Evolutionary conservation across 345 rosid species (phyloP).

Genomic region (Pistacia atlantica): DNA sequence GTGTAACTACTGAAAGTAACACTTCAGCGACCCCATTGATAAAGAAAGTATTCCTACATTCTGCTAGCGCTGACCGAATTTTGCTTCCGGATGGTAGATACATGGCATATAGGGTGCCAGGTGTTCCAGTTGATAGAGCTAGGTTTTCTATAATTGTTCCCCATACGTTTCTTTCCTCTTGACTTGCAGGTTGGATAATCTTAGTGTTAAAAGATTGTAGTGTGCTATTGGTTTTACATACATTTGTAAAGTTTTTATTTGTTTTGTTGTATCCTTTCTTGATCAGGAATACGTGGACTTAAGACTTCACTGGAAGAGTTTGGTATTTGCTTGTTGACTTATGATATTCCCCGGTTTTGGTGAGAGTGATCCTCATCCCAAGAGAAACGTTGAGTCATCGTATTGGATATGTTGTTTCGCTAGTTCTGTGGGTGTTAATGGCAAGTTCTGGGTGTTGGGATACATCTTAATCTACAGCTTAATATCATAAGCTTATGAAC

Average conservation of each 20-base stretch:
- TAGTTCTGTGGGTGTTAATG: constrained; percentile 44
- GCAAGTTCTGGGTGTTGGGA: constrained; percentile 74
- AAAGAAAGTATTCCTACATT: constrained; percentile 52
- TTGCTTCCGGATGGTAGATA: constrained; percentile 76
- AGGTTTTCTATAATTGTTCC: constrained; percentile 59
- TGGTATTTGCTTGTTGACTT: constrained; percentile 61
- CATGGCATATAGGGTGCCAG: constrained; percentile 64
- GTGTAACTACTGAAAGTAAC: constrained; percentile 27
- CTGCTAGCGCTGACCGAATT: constrained; percentile 63
- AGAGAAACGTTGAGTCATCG: constrained; percentile 66
- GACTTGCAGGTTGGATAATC: constrained; percentile 58
- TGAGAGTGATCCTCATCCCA: constrained; percentile 72
- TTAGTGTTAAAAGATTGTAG: neutral
- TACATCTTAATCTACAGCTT: constrained; percentile 14
- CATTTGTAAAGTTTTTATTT: too few species aligned
- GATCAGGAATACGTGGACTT: constrained; percentile 65
- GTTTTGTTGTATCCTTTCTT: too few species aligned
- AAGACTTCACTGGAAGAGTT: constrained; percentile 69
- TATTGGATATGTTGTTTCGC: constrained; percentile 54
- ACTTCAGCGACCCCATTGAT: constrained; percentile 27
- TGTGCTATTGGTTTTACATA: neutral
- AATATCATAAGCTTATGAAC: constrained; percentile 85
- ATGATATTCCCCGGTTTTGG: constrained; percentile 86
- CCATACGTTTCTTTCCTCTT: constrained; percentile 69
- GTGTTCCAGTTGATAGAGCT: constrained; percentile 54